phyloP scores from a whole-genome alignment of 1,284 basidiomycete species.

The Irpex sp. region DNA sequence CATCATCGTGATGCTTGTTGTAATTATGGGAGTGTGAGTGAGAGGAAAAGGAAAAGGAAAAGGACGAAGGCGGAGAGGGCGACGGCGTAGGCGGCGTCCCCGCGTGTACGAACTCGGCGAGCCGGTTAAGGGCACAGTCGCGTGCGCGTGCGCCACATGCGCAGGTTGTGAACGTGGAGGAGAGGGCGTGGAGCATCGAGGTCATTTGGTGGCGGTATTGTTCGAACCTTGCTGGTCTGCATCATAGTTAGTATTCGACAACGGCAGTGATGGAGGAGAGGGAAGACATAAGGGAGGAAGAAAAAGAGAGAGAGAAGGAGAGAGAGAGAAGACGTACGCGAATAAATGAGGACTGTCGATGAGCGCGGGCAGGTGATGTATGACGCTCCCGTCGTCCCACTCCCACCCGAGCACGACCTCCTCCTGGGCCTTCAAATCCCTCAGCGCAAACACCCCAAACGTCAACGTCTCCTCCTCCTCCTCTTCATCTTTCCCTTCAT shows the following conservation, averaged over 20 bases:
- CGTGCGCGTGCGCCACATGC: constrained; percentile 63
- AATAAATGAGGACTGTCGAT: constrained; percentile 55
- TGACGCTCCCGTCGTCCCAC: constrained; percentile 91
- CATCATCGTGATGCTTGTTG: too few relatives aligned
- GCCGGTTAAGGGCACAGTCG: constrained; percentile 65
- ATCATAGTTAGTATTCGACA: background rate
- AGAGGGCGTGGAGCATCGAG: constrained; percentile 68
- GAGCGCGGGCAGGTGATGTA: constrained; percentile 78
- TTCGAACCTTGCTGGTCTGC: constrained; percentile 46
- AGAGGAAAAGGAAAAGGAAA: background rate
- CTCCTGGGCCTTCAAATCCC: constrained; percentile 76
- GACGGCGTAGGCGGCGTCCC: constrained; percentile 25
- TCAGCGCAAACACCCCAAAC: constrained; percentile 83
- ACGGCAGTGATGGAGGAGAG: too few relatives aligned
- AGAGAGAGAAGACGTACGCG: constrained; percentile 40
- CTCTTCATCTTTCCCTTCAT: background rate
- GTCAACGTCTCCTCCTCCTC: constrained; percentile 43
- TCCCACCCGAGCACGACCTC: constrained; percentile 95
- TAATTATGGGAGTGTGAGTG: too few relatives aligned
- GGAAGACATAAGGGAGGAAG: too few relatives aligned
- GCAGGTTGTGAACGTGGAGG: constrained; percentile 74
- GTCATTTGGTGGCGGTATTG: constrained; percentile 64
- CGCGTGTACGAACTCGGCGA: constrained; percentile 55
- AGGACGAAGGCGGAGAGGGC: constrained; percentile 21
- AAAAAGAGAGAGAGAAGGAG: constrained; percentile 10